Evolutionary conservation across 2,329 filamentous ascomycete species (phyloP).

Genomic region (Fusarium napiforme): DNA sequence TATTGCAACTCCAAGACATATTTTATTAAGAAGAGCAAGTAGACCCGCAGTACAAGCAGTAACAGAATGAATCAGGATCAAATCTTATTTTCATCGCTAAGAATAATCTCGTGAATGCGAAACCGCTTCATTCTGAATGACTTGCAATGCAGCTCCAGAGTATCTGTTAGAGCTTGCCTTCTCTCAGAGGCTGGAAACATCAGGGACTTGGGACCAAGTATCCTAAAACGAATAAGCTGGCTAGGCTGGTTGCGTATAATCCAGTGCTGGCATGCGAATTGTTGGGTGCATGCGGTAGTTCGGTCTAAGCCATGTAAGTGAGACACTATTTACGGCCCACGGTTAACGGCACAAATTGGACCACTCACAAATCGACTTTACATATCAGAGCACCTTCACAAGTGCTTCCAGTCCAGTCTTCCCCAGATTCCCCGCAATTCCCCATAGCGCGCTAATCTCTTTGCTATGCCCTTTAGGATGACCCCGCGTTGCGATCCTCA

Average conservation of each 20-base stretch:
- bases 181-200: not conserved
- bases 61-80: not conserved
- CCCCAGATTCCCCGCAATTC: not conserved
- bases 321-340: not conserved
- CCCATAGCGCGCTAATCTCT: not conserved
- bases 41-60: not conserved
- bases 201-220: not conserved
- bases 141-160: too few relatives aligned
- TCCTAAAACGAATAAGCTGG: not conserved
- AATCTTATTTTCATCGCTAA: too few relatives aligned
- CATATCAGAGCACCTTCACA: not conserved
- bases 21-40: not conserved
- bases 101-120: too few relatives aligned
- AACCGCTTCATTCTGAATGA: not conserved
- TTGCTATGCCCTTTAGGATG: not conserved
- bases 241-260: not conserved
- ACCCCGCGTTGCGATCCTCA: not conserved
- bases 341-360: not conserved
- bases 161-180: not conserved
- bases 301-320: not conserved
- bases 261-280: too few relatives aligned
- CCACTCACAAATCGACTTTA: not conserved
- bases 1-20: conserved; percentile 17
- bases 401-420: not conserved
- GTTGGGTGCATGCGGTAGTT: not conserved